Evolutionary conservation across 257 asterid species (phyloP), one percentile per base, ranked within the genome.

Genomic region (Capsicum baccatum): DNA sequence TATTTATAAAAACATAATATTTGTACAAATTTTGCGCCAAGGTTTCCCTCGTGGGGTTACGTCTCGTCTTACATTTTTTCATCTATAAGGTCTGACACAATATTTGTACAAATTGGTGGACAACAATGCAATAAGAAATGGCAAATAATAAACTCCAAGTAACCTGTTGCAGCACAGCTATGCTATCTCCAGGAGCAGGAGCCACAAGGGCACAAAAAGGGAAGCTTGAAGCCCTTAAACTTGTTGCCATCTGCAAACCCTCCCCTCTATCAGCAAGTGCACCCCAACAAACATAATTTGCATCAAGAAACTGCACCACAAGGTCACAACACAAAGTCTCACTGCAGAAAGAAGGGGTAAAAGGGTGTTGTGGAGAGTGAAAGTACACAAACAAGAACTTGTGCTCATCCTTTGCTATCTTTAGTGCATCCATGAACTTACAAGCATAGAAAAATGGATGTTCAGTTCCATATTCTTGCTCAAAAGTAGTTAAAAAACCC

Each of bases 361-460:
- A 94, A 0, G 98, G 99, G 74, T 95, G 99, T 0, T 90, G 94
- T 1, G 94, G 94, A 1, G 92, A 89, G 17, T 95, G 99, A 52
- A 95, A 83, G 88, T 95, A 95, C 95, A 95, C 70, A 83, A 95
- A 94, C 90, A 94, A 14, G 80, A 91, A 81, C 90, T 93, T 95
- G 6, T 84, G 87, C 85, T 94, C 98, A 19, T 92, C 91, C 15
- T 57, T 83, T 67, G 96, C 96, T 66, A 92, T 94, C 89, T 88
- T 92, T 2, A 94, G 50, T 4, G 94, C 92, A n/a, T 92, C 95
- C 88, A 58, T 48, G 78, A 92, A 92, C 2, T 89, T 90, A 60
- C 95, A 92, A 9, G 92, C 98, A 48, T 94, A 94, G 94, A 95
- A 94, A 79, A 92, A 94, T 39, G 99, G 99, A 44, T 95, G 99